Evolutionary conservation across 768 basidiomycete species (phyloP), one percentile per base, ranked within the genome.

Genomic region (Phanerodontia chrysosporium): DNA sequence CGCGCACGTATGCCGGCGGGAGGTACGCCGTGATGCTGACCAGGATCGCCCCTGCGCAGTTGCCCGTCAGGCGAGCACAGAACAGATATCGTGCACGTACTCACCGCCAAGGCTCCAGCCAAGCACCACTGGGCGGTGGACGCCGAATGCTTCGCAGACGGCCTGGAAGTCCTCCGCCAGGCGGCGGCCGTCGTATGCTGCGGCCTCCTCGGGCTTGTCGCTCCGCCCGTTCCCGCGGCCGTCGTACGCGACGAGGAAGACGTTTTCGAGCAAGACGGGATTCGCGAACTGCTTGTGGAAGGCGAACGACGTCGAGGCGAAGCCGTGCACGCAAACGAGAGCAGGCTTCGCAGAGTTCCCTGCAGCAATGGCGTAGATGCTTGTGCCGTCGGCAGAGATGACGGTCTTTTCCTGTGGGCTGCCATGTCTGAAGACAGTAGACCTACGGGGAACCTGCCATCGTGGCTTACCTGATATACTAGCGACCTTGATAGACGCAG

Each of bases 251-350:
- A 73, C 67, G 58, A 76, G 63, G 59, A 75, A 69, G 44, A 70
- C 59, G 14, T 65, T 58, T 36, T 60, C 60, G 29, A 64, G 58
- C 66, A 75, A 70, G 27, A 53, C 36, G 5, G 64, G 58, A 58
- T 77, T 72, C 10, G 62, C 59, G 62, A 78, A 76, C 48, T 78
- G 67, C 51, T 68, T 68, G 48, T 76, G 76, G 63, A 74, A 79
- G 9, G 70, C 72, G 22, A 65, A 57, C 14, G 70, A 68, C 36
- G 73, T 73, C 60, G 73, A 67, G 8, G 68, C 67, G 55, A 80
- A 66, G 2, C 78, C 78, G 62, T 77, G 77, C n/a, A 78, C 65
- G 63, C 79, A 77, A 44, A 79, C 73, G 27, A 80, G 57, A 45
- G 72, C 67, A 32, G 69, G 74, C 55, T 75, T 74, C 29, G 58